Evolutionary conservation across 768 basidiomycete species (phyloP), one percentile per base, ranked within the genome.

Genomic region (Pleurotus ostreatus): DNA sequence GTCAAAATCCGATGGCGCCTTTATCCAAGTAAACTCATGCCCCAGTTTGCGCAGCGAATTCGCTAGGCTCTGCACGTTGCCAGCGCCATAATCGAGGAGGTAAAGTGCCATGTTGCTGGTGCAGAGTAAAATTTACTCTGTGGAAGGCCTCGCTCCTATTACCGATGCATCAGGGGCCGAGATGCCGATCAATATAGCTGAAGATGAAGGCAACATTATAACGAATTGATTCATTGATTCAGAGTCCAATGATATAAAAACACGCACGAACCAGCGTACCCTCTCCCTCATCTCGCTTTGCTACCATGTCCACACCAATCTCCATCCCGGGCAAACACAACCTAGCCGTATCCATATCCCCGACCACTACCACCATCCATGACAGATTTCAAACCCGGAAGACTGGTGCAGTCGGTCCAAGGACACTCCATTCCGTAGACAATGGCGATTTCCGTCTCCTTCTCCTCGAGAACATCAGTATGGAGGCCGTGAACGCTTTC

Each of bases 41-140:
- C 96, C 95, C 0, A 98, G 85, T 57, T 82, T 83, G 44, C 73
- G 81, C 61, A 98, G 78, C 1, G 95, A 90, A 70, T 98, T 98
- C 25, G 95, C 95, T 40, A 98, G 84, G 65, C 90, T 93, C 74
- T 88, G 87, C 46, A 94, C 92, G 66, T 94, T 98, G 18, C 95
- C 95, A 51, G 95, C 95, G 69, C 95, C 95, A 68, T 98, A 97
- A 71, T 98, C 96, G 61, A 98, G 87, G 64, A 98, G 83, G 71
- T 86, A 98, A 61, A 97, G 84, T 8, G 67, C 69, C 74, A 74
- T 75, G 47, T 52, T 26, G 23, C 23, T 23, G 39, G 51, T 30
- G 39, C 51, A 38, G 26, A 23, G 51, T 53, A 53, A 53, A 40
- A 11, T 53, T 53, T 53, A 53, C 51, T 53, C 51, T 53, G 51